A percentile compares a stretch with the other conserved stretches of the same genome.
These are phyloP conservation scores for Boletus semigastroideus DNA, from an alignment of 1,284 basidiomycete genomes.

Conservation along the genomic window DNA sequence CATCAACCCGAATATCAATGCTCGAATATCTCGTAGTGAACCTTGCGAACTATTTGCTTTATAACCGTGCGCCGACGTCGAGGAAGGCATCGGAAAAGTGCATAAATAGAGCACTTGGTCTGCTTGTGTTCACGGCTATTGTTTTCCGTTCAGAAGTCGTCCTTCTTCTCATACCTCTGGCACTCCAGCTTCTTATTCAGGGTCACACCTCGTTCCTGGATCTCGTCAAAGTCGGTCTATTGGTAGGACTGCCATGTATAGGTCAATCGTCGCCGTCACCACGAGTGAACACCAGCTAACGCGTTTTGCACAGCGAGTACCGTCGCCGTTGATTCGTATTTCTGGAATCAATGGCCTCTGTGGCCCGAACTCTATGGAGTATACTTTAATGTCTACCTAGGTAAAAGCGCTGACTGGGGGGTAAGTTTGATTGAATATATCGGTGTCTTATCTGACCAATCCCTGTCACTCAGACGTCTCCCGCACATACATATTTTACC, in stretches of 20 bases:
- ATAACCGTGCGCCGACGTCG: constrained; percentile 47
- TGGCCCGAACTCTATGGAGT: constrained; percentile 89
- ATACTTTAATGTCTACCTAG: constrained; percentile 86
- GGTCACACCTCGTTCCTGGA: constrained; percentile 44
- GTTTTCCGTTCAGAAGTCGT: constrained; percentile 83
- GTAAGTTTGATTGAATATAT: constrained; percentile 45
- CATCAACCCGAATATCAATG: background rate
- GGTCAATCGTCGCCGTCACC: constrained; percentile 42
- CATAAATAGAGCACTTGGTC: constrained; percentile 42
- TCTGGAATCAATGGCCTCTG: constrained; percentile 71
- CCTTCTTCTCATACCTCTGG: constrained; percentile 63
- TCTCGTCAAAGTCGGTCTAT: constrained; percentile 53
- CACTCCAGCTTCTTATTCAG: constrained; percentile 53
- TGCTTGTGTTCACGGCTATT: constrained; percentile 67
- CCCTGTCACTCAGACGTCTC: constrained; percentile 57
- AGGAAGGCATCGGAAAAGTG: constrained; percentile 37
- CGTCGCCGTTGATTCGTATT: constrained; percentile 77
- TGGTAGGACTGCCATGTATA: constrained; percentile 54
- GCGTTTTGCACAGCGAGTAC: constrained; percentile 55
- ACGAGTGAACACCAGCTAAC: background rate
- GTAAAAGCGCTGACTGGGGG: constrained; percentile 91
- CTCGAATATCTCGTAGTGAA: constrained; percentile 43
- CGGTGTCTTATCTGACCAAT: background rate
- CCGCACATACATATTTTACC: constrained; percentile 70
- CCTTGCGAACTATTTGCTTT: constrained; percentile 56